Percentiles rank a stretch among this genome's conserved stretches.
phyloP scores from a whole-genome alignment of 148 eudicot species.

The Fallopia convolvulus region DNA sequence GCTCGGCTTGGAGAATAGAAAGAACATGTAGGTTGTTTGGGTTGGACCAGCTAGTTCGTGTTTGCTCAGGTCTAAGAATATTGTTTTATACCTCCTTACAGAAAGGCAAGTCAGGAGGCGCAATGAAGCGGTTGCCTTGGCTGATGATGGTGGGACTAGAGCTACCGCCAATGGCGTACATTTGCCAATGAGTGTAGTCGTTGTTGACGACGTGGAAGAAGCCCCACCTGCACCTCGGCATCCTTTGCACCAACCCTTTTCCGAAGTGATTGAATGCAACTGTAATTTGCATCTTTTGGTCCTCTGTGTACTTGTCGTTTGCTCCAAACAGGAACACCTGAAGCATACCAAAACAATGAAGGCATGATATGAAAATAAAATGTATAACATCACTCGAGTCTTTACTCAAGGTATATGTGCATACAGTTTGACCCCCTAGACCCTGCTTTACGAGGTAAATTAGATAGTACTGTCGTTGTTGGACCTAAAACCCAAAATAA shows the following conservation, averaged over 20 bases:
- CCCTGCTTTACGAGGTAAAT: no score
- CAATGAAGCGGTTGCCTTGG: conserved; percentile 66
- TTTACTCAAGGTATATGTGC: no score
- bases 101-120: conserved; percentile 25
- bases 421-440: no score
- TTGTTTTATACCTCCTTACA: conserved; percentile 33
- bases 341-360: neutral
- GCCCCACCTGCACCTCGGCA: conserved; percentile 70
- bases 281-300: conserved; percentile 62
- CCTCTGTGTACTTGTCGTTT: conserved; percentile 24
- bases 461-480: no score
- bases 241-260: conserved; percentile 57
- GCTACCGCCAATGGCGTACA: conserved; percentile 78
- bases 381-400: no score
- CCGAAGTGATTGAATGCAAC: conserved; percentile 69
- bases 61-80: no score
- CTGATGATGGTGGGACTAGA: conserved; percentile 49
- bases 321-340: conserved; percentile 70
- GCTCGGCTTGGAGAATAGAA: no score
- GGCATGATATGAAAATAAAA: no score
- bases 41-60: no score
- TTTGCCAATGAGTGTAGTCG: conserved; percentile 73
- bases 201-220: conserved; percentile 68
- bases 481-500: no score
- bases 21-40: no score